Evolutionary conservation across 495 filamentous ascomycete genomes (phyloP).

Genomic region (Hypoxylon subgilvum): DNA sequence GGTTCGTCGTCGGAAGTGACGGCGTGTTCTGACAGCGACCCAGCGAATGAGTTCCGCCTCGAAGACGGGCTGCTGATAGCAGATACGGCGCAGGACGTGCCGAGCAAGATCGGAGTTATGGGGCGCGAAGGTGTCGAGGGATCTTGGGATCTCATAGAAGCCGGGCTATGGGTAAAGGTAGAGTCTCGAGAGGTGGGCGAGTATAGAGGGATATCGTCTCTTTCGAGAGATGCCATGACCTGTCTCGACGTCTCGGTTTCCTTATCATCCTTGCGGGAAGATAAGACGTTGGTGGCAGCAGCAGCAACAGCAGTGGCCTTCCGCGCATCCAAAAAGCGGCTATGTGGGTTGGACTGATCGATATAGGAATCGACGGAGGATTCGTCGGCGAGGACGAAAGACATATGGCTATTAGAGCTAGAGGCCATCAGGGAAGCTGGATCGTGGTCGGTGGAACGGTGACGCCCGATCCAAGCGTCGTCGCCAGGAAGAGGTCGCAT

Average conservation of each 20-base stretch:
- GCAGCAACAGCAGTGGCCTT: slow-evolving; percentile 33
- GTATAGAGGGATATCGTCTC: slow-evolving; percentile 25
- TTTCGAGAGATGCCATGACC: slow-evolving; percentile 4
- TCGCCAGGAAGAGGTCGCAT: slow-evolving; percentile 52
- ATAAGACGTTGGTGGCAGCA: slow-evolving; percentile 7
- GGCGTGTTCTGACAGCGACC: slow-evolving; percentile 58
- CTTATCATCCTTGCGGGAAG: slow-evolving; percentile 29
- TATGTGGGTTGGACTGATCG: slow-evolving; percentile 40
- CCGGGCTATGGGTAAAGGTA: slow-evolving; percentile 36
- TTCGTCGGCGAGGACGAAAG: slow-evolving; percentile 63
- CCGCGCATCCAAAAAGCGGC: slow-evolving; percentile 44
- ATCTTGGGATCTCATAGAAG: slow-evolving; percentile 40
- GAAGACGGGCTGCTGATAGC: slow-evolving; percentile 57
- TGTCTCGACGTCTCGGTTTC: slow-evolving; percentile 19
- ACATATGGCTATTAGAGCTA: slow-evolving; percentile 52
- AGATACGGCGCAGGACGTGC: slow-evolving; percentile 57
- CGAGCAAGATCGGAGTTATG: slow-evolving; percentile 61
- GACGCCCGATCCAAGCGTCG: slow-evolving; percentile 44
- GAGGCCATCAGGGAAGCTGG: slow-evolving; percentile 31
- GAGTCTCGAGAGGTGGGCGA: slow-evolving; percentile 31
- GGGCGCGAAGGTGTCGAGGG: slow-evolving; percentile 53
- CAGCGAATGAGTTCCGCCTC: slow-evolving; percentile 58
- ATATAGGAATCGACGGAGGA: slow-evolving; percentile 54
- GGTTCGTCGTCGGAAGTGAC: slow-evolving; percentile 59
- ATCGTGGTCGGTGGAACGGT: slow-evolving; percentile 43